Evolutionary conservation across 371 early-diverging fungal genomes (phyloP).

Genomic region (Furculomyces boomerangus): DNA sequence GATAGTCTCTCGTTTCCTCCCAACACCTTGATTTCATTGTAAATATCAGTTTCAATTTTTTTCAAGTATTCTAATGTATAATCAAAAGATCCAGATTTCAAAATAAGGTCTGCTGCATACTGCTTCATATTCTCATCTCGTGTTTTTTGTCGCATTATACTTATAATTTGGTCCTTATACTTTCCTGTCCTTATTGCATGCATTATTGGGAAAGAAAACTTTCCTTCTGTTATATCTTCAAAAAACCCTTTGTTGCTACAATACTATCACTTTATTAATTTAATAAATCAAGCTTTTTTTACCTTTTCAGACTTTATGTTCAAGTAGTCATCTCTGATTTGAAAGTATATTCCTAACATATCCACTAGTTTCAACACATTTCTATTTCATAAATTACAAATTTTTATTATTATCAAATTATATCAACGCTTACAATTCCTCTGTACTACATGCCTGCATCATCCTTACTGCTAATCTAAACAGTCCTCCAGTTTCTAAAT

Average conservation of each 20-base stretch:
- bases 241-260: constrained; percentile 86
- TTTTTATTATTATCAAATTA: too few relatives aligned
- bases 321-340: constrained; percentile 91
- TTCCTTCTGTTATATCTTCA: constrained; percentile 95
- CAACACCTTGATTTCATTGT: constrained; percentile 34
- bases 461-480: constrained; percentile 77
- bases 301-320: constrained; percentile 59
- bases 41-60: constrained; percentile 37
- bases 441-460: constrained; percentile 45
- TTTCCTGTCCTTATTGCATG: constrained; percentile 57
- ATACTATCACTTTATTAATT: constrained; percentile 25
- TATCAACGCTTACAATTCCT: background rate
- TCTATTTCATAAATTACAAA: too few relatives aligned
- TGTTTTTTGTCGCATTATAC: constrained; percentile 74
- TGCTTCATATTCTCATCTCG: constrained; percentile 61
- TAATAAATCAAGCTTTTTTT: background rate
- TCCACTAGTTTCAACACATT: constrained; percentile 70
- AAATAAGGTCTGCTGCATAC: constrained; percentile 66
- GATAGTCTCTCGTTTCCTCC: constrained; percentile 43
- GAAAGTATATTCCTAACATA: constrained; percentile 79
- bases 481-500: constrained; percentile 72
- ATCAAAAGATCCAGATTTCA: constrained; percentile 54
- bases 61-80: constrained; percentile 43
- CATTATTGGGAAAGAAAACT: constrained; percentile 89
- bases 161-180: constrained; percentile 41